Evolutionary conservation across 345 rosid genomes (phyloP).

Genomic region (Tarenaya hassleriana): DNA sequence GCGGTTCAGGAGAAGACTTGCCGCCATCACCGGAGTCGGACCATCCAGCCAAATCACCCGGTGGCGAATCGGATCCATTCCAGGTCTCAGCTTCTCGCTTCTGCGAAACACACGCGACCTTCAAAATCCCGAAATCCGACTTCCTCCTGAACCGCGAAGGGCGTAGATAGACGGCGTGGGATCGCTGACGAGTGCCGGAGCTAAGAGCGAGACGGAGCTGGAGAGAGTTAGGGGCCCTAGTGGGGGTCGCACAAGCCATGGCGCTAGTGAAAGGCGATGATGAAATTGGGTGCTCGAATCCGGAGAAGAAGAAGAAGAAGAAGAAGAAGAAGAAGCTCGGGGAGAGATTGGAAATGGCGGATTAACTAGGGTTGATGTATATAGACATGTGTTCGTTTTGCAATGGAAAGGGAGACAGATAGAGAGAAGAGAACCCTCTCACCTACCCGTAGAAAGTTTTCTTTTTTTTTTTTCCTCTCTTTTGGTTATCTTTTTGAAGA

Average conservation of each 20-base stretch:
- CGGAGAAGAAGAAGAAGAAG: slow-evolving; percentile 13
- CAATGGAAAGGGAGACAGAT: no score
- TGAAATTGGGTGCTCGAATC: slow-evolving; percentile 18
- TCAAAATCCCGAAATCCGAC: slow-evolving; percentile 24
- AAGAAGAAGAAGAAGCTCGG: neutral
- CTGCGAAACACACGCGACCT: slow-evolving; percentile 26
- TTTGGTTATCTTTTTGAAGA: no score
- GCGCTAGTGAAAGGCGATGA: slow-evolving; percentile 12
- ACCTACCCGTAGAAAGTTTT: no score
- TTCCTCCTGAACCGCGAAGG: slow-evolving; percentile 29
- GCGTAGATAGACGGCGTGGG: slow-evolving; percentile 25
- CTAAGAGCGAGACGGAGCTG: slow-evolving; percentile 76
- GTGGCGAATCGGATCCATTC: slow-evolving; percentile 33
- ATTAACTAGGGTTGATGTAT: slow-evolving; percentile 23
- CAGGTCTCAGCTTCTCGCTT: slow-evolving; percentile 25
- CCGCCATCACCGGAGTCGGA: slow-evolving; percentile 40
- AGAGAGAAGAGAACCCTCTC: no score
- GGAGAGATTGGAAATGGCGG: neutral
- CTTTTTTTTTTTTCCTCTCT: no score
- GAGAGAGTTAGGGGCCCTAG: slow-evolving; percentile 64
- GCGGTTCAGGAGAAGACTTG: slow-evolving; percentile 29
- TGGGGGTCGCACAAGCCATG: slow-evolving; percentile 48
- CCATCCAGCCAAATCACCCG: slow-evolving; percentile 68
- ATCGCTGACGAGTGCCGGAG: slow-evolving; percentile 25
- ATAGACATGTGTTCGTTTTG: slow-evolving; percentile 9